A percentile compares a stretch with the other conserved stretches of the same genome.
Evolutionary conservation across 441 rosid species (phyloP).

Genomic region (Manihot esculenta): DNA sequence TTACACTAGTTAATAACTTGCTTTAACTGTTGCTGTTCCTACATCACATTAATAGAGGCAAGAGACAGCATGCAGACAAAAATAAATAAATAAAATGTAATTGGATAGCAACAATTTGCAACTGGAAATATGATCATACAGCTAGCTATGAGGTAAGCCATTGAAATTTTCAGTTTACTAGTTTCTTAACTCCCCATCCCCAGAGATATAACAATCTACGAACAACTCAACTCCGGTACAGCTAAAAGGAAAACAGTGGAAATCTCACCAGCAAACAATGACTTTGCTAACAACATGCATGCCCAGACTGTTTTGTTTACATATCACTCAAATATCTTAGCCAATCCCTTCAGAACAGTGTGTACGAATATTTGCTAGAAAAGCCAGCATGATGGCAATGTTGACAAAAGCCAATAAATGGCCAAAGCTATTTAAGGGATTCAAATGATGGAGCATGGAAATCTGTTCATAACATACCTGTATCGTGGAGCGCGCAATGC

Average conservation of each 20-base stretch:
- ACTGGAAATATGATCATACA: background rate
- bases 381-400: background rate
- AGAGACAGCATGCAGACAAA: background rate
- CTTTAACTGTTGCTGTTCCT: background rate
- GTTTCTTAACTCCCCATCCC: no score
- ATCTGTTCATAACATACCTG: slow-evolving; percentile 53
- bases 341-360: background rate
- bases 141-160: background rate
- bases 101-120: background rate
- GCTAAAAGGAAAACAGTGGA: background rate
- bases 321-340: background rate
- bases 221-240: background rate
- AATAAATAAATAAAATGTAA: background rate
- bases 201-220: no score
- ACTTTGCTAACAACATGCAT: background rate
- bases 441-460: slow-evolving; percentile 1
- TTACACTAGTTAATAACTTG: no score
- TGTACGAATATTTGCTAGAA: background rate
- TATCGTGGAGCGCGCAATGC: slow-evolving; percentile 78
- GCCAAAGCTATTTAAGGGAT: background rate
- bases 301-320: background rate
- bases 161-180: background rate
- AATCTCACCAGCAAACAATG: background rate
- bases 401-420: background rate
- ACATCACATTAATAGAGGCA: background rate